These are phyloP conservation scores for Paramecium biaurelia DNA, from an alignment of 73 alveolate genomes.

Conservation along the genomic window DNA sequence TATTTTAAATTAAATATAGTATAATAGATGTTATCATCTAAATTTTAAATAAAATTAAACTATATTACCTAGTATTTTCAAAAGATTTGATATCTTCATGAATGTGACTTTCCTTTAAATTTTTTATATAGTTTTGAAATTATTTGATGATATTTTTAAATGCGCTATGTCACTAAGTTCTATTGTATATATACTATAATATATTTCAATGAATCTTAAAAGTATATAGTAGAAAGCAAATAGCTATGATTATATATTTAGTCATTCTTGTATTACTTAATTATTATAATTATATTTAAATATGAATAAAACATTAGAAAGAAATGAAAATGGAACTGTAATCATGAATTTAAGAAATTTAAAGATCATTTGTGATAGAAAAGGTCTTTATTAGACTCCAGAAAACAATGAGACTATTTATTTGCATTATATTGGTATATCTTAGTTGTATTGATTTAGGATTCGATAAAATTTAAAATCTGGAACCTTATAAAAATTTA, in stretches of 20 bases:
- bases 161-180: too few relatives aligned
- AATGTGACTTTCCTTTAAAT: background rate
- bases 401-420: slow-evolving; percentile 94
- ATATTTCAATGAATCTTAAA: too few relatives aligned
- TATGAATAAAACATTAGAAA: slow-evolving; percentile 48
- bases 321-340: slow-evolving; percentile 53
- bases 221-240: too few relatives aligned
- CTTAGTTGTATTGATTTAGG: background rate
- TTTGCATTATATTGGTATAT: slow-evolving; percentile 82
- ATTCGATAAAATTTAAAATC: slow-evolving; percentile 83
- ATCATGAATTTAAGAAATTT: slow-evolving; percentile 53
- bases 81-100: too few relatives aligned
- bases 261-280: background rate
- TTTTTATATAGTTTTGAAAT: too few relatives aligned
- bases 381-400: slow-evolving; percentile 63
- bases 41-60: too few relatives aligned
- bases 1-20: background rate
- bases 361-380: slow-evolving; percentile 50
- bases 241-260: background rate
- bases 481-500: slow-evolving; percentile 83
- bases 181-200: too few relatives aligned
- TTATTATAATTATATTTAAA: background rate
- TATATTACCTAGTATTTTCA: too few relatives aligned
- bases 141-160: too few relatives aligned
- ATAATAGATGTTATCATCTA: background rate